These are phyloP conservation scores for Epichloe uncinata DNA, from an alignment of 2,329 filamentous ascomycete genomes.

Conservation along the genomic window DNA sequence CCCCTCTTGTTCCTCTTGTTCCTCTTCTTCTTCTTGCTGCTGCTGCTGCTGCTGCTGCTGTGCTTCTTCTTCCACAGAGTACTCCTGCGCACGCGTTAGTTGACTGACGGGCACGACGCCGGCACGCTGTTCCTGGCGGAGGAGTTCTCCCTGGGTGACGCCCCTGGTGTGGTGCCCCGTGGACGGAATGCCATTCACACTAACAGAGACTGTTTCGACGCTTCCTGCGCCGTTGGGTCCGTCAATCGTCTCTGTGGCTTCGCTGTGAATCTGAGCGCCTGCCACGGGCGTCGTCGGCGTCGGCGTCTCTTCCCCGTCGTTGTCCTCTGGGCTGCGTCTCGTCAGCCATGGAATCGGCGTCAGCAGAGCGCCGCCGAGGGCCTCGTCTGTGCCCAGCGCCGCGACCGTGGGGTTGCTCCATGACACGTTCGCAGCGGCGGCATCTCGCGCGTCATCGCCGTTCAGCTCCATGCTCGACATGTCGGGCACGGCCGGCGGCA, in stretches of 20 bases:
- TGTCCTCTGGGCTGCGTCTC: slow-evolving; percentile 21
- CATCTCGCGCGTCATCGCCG: slow-evolving; percentile 36
- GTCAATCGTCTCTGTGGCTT: slow-evolving; percentile 68
- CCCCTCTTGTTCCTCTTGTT: not conserved
- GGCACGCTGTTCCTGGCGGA: slow-evolving; percentile 76
- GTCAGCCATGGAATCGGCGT: slow-evolving; percentile 89
- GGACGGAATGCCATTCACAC: slow-evolving; percentile 54
- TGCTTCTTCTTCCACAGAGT: slow-evolving; percentile 6
- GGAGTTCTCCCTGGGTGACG: slow-evolving; percentile 70
- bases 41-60: not conserved
- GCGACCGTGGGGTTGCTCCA: slow-evolving; percentile 35
- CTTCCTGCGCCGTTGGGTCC: slow-evolving; percentile 67
- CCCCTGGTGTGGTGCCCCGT: slow-evolving; percentile 35
- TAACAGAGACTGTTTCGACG: slow-evolving; percentile 70
- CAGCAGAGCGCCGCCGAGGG: slow-evolving; percentile 75
- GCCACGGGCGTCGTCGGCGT: slow-evolving; percentile 7
- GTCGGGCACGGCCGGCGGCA: slow-evolving; percentile 54
- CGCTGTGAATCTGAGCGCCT: slow-evolving; percentile 43
- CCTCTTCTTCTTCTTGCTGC: not conserved
- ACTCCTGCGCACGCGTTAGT: slow-evolving; percentile 30
- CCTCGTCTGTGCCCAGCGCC: slow-evolving; percentile 69
- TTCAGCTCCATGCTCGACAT: slow-evolving; percentile 46
- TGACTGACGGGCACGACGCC: slow-evolving; percentile 62
- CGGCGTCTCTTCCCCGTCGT: slow-evolving; percentile 8
- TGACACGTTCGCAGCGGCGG: slow-evolving; percentile 25